Evolutionary conservation across 2,329 filamentous ascomycete genomes (phyloP).

Genomic region (Cladosporium austrohemisphaericum): DNA sequence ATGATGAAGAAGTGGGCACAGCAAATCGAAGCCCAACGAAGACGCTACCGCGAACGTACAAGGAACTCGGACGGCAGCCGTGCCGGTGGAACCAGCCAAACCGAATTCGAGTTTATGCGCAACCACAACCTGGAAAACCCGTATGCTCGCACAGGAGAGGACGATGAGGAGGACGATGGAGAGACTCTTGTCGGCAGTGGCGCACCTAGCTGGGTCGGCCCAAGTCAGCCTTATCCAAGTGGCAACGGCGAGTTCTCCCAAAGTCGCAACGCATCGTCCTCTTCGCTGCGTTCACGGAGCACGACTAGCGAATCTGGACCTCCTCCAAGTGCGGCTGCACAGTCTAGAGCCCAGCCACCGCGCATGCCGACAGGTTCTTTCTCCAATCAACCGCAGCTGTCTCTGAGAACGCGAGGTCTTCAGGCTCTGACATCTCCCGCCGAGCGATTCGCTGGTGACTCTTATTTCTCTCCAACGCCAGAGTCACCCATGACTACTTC

Average conservation of each 20-base stretch:
- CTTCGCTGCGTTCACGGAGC: conserved; percentile 71
- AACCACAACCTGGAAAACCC: conserved; percentile 75
- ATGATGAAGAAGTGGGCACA: conserved; percentile 87
- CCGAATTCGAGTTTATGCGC: conserved; percentile 78
- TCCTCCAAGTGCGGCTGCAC: conserved; percentile 45
- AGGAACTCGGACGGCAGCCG: conserved; percentile 39
- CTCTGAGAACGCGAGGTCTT: conserved; percentile 63
- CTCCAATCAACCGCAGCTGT: conserved; percentile 52
- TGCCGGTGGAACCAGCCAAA: conserved; percentile 49
- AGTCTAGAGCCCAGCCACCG: conserved; percentile 57
- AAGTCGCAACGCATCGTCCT: conserved; percentile 68
- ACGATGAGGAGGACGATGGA: conserved; percentile 52
- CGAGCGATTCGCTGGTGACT: conserved; percentile 60
- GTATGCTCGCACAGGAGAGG: conserved; percentile 62
- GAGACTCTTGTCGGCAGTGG: conserved; percentile 34
- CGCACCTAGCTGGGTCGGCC: conserved; percentile 17
- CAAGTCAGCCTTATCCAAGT: conserved; percentile 6
- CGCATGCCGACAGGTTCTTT: conserved; percentile 64
- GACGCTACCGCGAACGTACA: conserved; percentile 47
- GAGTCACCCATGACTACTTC: conserved; percentile 67
- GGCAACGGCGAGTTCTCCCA: conserved; percentile 43
- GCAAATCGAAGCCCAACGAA: conserved; percentile 72
- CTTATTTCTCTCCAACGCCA: conserved; percentile 85
- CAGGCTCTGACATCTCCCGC: conserved; percentile 54
- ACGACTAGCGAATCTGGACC: conserved; percentile 63